These are phyloP conservation scores for Ustanciosporium gigantosporum DNA, from an alignment of 1,284 basidiomycete genomes.

Conservation along the genomic window DNA sequence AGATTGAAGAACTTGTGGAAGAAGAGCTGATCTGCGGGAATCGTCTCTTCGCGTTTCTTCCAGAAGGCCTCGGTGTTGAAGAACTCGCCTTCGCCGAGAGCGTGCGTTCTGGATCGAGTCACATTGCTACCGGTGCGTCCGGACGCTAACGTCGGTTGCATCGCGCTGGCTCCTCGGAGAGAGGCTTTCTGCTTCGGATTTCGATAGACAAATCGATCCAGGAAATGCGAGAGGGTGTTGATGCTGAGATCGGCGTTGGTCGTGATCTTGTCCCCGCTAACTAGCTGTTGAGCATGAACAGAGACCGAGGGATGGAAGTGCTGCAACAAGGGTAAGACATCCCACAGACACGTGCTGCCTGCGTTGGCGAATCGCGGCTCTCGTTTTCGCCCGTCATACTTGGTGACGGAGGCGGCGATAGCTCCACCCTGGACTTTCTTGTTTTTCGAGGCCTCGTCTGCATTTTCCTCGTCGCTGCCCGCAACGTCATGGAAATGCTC, in stretches of 20 bases:
- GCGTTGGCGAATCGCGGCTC: conserved; percentile 88
- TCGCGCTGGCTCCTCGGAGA: conserved; percentile 74
- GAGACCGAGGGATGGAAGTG: conserved; percentile 93
- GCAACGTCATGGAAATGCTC: conserved; percentile 65
- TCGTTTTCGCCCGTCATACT: conserved; percentile 68
- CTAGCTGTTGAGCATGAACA: conserved; percentile 85
- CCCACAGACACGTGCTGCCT: conserved; percentile 66
- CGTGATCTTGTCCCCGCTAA: conserved; percentile 70
- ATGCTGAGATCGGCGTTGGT: conserved; percentile 85
- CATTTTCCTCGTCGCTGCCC: conserved; percentile 46
- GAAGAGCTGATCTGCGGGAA: conserved; percentile 75
- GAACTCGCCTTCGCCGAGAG: conserved; percentile 62
- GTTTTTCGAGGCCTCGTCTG: conserved; percentile 13
- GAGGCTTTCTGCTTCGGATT: conserved; percentile 86
- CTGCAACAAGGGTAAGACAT: conserved; percentile 67
- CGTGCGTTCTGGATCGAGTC: conserved; percentile 71
- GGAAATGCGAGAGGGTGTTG: conserved; percentile 89
- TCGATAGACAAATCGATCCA: conserved; percentile 88
- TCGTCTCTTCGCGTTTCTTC: conserved; percentile 72
- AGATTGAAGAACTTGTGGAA: conserved; percentile 59
- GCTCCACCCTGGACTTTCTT: conserved; percentile 7
- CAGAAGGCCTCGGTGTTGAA: conserved; percentile 82
- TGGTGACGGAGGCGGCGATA: conserved; percentile 17
- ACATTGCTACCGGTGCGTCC: conserved; percentile 67
- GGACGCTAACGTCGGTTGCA: conserved; percentile 83